Percentiles rank a stretch among this genome's conserved stretches.
Evolutionary conservation across 768 basidiomycete genomes (phyloP).

Genomic region (Russula earlei): DNA sequence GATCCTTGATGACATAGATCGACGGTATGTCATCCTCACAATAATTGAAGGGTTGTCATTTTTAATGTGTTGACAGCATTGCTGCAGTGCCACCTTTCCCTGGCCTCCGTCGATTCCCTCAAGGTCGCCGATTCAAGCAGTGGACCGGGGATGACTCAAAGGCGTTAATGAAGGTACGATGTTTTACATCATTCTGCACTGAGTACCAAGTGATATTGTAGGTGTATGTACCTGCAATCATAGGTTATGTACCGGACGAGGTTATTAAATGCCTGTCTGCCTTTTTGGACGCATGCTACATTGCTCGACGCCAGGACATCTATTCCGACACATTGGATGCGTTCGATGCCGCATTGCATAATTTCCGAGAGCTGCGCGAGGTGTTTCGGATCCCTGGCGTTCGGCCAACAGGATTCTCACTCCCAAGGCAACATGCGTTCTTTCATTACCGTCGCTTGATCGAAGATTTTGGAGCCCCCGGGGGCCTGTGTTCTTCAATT

Average conservation of each 20-base stretch:
- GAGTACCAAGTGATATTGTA: neutral
- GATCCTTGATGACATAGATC: neutral
- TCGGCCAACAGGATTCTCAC: neutral
- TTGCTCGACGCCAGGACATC: neutral
- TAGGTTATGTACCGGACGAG: neutral
- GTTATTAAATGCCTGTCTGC: neutral
- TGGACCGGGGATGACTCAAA: constrained; percentile 7
- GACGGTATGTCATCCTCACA: neutral
- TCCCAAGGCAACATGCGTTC: neutral
- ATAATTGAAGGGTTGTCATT: too few species aligned
- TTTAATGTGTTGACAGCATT: neutral
- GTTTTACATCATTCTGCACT: too few species aligned
- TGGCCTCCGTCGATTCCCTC: neutral
- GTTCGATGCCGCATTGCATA: neutral
- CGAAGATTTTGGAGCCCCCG: neutral
- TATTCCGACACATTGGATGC: neutral
- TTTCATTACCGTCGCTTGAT: neutral
- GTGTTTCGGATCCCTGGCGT: neutral
- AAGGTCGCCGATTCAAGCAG: neutral
- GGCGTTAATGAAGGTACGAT: neutral
- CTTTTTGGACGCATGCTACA: constrained; percentile 17
- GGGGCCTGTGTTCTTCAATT: neutral
- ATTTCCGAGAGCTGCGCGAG: neutral
- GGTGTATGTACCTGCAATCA: neutral
- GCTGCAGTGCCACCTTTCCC: neutral